A percentile compares a stretch with the other conserved stretches of the same genome.
These are phyloP conservation scores for Candida sphagnicola DNA, from an alignment of 805 yeast genomes.

Conservation along the genomic window DNA sequence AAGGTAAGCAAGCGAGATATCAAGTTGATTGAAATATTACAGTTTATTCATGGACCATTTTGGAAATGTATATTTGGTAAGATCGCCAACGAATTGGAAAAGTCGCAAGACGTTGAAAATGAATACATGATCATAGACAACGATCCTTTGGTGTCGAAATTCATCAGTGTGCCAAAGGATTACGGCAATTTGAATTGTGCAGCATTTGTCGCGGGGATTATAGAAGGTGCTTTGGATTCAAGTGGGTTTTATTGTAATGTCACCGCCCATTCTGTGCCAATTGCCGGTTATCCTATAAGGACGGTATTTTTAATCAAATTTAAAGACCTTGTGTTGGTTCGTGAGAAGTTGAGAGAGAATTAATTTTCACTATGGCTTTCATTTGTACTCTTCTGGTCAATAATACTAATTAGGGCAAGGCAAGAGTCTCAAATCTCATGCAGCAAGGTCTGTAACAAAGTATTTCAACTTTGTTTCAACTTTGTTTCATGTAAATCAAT, in stretches of 20 bases:
- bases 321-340: slow-evolving; percentile 49
- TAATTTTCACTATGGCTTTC: too few species aligned
- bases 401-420: too few species aligned
- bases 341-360: slow-evolving; percentile 46
- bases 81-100: slow-evolving; percentile 71
- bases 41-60: slow-evolving; percentile 65
- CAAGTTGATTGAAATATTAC: slow-evolving; percentile 61
- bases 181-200: slow-evolving; percentile 74
- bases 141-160: slow-evolving; percentile 66
- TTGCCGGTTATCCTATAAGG: slow-evolving; percentile 52
- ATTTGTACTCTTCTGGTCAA: too few species aligned
- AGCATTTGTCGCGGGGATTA: slow-evolving; percentile 80
- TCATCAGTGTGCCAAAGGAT: slow-evolving; percentile 74
- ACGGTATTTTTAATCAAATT: slow-evolving; percentile 78
- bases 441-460: too few species aligned
- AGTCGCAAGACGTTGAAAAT: slow-evolving; percentile 64
- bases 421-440: too few species aligned
- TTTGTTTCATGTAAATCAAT: too few species aligned
- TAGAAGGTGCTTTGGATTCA: slow-evolving; percentile 77
- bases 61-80: slow-evolving; percentile 76
- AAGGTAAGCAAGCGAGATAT: slow-evolving; percentile 62
- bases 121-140: slow-evolving; percentile 79
- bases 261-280: slow-evolving; percentile 76
- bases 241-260: slow-evolving; percentile 71
- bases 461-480: too few species aligned